phyloP scores from a whole-genome alignment of 1,284 basidiomycete species.

The Malassezia caprae region DNA sequence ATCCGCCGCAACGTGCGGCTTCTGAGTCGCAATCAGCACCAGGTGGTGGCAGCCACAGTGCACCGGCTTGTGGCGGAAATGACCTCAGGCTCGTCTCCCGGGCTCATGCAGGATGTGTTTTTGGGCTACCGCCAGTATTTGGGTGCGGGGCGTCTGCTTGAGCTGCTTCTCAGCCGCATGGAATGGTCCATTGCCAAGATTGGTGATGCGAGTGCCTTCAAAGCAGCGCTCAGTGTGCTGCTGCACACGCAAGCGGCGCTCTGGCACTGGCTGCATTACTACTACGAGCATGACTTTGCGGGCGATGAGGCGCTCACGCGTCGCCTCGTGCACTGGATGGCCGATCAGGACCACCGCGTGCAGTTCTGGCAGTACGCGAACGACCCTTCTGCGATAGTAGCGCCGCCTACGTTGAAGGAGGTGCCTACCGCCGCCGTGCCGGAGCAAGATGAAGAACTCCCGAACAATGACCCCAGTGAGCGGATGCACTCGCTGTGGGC shows the following conservation, averaged over 20 bases:
- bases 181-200: conserved; percentile 14
- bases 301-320: not conserved
- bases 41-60: conserved; percentile 13
- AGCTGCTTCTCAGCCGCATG: conserved; percentile 11
- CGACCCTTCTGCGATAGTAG: not conserved
- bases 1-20: conserved; percentile 3
- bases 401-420: not conserved
- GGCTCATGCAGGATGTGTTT: conserved; percentile 13
- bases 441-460: not conserved
- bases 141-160: conserved; percentile 7
- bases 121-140: conserved; percentile 14
- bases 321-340: conserved; percentile 6
- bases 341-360: not conserved
- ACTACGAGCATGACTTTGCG: conserved; percentile 11
- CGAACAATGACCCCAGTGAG: not conserved
- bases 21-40: not conserved
- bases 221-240: conserved; percentile 3
- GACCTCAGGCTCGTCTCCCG: conserved; percentile 10
- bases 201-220: not conserved
- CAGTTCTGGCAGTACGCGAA: not conserved
- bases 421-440: not conserved
- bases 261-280: conserved; percentile 8
- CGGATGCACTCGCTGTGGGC: conserved; percentile 2
- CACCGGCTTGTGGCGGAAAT: conserved; percentile 17
- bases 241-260: conserved; percentile 10